These are phyloP conservation scores for Lichina pygmaea DNA, from an alignment of 495 filamentous ascomycete genomes.

Conservation along the genomic window DNA sequence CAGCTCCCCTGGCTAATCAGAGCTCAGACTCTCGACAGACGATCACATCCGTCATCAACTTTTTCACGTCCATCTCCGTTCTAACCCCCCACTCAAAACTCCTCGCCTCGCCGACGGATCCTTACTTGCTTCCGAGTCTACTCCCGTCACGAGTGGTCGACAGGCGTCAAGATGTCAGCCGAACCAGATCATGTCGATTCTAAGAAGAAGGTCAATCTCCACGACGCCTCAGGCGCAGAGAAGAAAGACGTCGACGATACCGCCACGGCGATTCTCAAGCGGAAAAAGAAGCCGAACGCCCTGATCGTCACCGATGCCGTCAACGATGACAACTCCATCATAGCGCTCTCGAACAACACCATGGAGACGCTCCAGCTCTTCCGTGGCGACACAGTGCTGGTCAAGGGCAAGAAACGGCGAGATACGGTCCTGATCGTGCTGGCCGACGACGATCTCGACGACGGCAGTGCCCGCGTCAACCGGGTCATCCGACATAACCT, in stretches of 20 bases:
- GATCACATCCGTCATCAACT: neutral
- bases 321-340: slow-evolving; percentile 99
- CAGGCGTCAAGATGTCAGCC: slow-evolving; percentile 25
- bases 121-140: neutral
- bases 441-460: slow-evolving; percentile 92
- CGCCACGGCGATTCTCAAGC: slow-evolving; percentile 93
- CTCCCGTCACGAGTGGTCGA: neutral
- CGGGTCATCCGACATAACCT: slow-evolving; percentile 95
- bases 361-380: slow-evolving; percentile 97
- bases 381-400: slow-evolving; percentile 89
- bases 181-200: slow-evolving; percentile 42
- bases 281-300: slow-evolving; percentile 99
- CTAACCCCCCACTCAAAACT: neutral
- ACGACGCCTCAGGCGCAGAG: slow-evolving; percentile 71
- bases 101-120: neutral
- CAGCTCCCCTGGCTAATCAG: too few species aligned
- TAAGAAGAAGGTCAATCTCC: slow-evolving; percentile 81
- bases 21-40: neutral
- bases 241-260: slow-evolving; percentile 80
- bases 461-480: slow-evolving; percentile 89
- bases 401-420: slow-evolving; percentile 98
- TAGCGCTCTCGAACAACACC: slow-evolving; percentile 92
- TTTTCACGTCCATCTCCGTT: neutral
- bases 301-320: slow-evolving; percentile 93
- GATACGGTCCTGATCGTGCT: slow-evolving; percentile 94